Evolutionary conservation across 495 filamentous ascomycete species (phyloP).

Genomic region (Margaritispora aquatica): DNA sequence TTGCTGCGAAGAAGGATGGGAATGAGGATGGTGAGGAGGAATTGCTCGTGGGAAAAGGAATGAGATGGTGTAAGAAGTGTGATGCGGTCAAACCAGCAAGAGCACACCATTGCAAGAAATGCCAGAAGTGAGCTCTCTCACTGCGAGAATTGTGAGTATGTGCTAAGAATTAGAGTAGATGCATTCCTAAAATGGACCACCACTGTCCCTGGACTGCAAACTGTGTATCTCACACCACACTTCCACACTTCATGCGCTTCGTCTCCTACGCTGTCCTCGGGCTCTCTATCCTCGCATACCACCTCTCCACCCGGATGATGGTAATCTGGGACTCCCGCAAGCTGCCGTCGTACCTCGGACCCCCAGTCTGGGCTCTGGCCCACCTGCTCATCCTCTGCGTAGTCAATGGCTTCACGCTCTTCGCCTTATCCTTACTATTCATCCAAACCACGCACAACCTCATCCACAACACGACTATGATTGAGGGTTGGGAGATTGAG

Average conservation of each 20-base stretch:
- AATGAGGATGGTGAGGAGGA: slow-evolving; percentile 13
- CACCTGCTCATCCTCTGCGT: slow-evolving; percentile 61
- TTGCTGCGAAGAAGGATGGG: slow-evolving; percentile 3
- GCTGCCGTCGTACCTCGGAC: slow-evolving; percentile 79
- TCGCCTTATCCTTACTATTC: slow-evolving; percentile 62
- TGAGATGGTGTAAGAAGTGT: slow-evolving; percentile 82
- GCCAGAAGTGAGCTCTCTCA: slow-evolving; percentile 48
- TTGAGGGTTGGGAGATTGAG: slow-evolving; percentile 91
- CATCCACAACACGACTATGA: slow-evolving; percentile 60
- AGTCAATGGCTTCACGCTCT: slow-evolving; percentile 52
- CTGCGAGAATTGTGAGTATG: background rate
- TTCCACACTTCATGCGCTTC: slow-evolving; percentile 66
- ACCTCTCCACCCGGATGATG: slow-evolving; percentile 47
- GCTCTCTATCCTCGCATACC: slow-evolving; percentile 50
- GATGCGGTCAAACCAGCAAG: slow-evolving; percentile 74
- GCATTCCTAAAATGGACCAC: slow-evolving; percentile 97
- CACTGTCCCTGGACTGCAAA: slow-evolving; percentile 96
- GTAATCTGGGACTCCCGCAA: slow-evolving; percentile 60
- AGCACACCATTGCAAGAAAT: slow-evolving; percentile 88
- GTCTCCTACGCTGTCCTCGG: slow-evolving; percentile 55
- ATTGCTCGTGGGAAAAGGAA: slow-evolving; percentile 26
- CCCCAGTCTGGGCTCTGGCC: slow-evolving; percentile 51
- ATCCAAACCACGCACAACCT: slow-evolving; percentile 36
- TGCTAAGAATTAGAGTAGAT: slow-evolving; percentile 41
- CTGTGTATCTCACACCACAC: slow-evolving; percentile 86